These are phyloP conservation scores for Ogataea nitratoaversa DNA, from an alignment of 805 yeast species.

Conservation along the genomic window DNA sequence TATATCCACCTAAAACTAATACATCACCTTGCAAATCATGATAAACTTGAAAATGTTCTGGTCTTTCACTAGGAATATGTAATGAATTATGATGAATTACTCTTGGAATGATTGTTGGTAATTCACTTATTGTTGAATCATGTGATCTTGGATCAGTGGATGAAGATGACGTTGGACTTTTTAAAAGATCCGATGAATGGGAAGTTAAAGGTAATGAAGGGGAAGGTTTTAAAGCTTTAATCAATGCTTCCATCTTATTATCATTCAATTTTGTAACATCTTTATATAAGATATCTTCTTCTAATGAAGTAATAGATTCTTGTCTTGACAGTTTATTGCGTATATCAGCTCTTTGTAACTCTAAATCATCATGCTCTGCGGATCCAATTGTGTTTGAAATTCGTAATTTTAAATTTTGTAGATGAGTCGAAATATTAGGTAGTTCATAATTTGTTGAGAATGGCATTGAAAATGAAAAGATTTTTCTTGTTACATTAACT, in stretches of 20 bases:
- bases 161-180: constrained; percentile 7
- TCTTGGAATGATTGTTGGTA: not conserved
- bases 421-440: constrained; percentile 10
- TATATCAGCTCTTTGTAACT: constrained; percentile 30
- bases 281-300: constrained; percentile 57
- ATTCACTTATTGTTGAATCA: too few species aligned
- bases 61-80: too few species aligned
- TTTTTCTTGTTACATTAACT: constrained; percentile 21
- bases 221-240: constrained; percentile 45
- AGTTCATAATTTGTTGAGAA: constrained; percentile 39
- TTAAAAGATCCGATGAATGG: too few species aligned
- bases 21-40: constrained; percentile 71
- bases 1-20: constrained; percentile 79
- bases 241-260: constrained; percentile 66
- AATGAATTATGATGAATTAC: too few species aligned
- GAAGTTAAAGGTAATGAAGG: constrained; percentile 12
- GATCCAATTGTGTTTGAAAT: not conserved
- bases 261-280: constrained; percentile 58
- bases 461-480: constrained; percentile 57
- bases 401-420: constrained; percentile 5
- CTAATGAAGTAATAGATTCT: constrained; percentile 54
- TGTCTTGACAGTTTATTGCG: constrained; percentile 45
- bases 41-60: constrained; percentile 43
- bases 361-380: constrained; percentile 20
- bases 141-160: too few species aligned